phyloP scores from a whole-genome alignment of 768 basidiomycete species.

The Phanerodontia chrysosporium region DNA sequence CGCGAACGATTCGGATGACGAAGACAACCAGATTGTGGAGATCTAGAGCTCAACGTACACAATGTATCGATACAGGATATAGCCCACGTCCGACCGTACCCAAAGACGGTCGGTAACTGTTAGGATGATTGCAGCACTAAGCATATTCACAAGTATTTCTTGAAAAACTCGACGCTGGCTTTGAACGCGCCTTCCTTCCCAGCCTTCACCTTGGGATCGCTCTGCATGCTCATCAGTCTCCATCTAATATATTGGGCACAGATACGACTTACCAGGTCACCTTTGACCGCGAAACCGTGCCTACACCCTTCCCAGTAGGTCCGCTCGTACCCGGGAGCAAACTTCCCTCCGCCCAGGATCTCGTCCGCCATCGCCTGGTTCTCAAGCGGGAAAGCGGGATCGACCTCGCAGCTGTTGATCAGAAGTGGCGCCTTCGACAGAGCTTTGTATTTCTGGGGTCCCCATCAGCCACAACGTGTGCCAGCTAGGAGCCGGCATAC shows the following conservation, averaged over 20 bases:
- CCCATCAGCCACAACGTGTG: not conserved
- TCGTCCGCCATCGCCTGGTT: conserved; percentile 31
- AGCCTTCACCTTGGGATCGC: conserved; percentile 47
- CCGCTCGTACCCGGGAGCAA: conserved; percentile 31
- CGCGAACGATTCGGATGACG: conserved; percentile 43
- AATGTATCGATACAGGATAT: too few relatives aligned
- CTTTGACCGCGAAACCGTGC: conserved; percentile 32
- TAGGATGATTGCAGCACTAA: not conserved
- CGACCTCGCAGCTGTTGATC: conserved; percentile 37
- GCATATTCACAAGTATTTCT: conserved; percentile 24
- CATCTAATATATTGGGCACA: not conserved
- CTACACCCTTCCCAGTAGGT: conserved; percentile 26
- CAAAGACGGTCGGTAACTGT: not conserved
- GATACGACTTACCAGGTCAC: conserved; percentile 24
- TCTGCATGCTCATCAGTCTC: conserved; percentile 15
- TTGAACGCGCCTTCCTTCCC: conserved; percentile 65
- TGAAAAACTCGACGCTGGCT: conserved; percentile 51
- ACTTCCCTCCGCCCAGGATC: conserved; percentile 26
- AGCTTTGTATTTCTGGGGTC: conserved; percentile 28
- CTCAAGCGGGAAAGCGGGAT: conserved; percentile 30
- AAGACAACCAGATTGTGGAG: conserved; percentile 74
- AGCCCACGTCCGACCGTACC: too few relatives aligned
- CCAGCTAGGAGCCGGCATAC: not conserved
- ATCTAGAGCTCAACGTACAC: conserved; percentile 46
- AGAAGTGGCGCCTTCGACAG: conserved; percentile 36